These are phyloP conservation scores for Pseudonitzschia multistriata DNA, from an alignment of 108 stramenopile species.

Conservation along the genomic window DNA sequence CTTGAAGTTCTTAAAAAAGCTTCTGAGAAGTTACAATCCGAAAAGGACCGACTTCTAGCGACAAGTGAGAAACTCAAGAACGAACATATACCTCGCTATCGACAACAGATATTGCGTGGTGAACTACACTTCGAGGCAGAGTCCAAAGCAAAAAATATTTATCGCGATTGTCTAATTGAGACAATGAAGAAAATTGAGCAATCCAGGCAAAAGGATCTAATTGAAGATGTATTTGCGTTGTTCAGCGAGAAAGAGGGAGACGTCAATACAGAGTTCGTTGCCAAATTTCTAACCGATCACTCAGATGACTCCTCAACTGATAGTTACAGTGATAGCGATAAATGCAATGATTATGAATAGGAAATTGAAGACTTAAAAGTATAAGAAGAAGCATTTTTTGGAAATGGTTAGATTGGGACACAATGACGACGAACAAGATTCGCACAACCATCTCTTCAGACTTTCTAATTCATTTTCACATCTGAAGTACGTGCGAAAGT, in stretches of 20 bases:
- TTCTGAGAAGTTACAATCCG: constrained; percentile 24
- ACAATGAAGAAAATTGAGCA: constrained; percentile 16
- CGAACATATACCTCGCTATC: constrained; percentile 29
- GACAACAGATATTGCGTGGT: constrained; percentile 23
- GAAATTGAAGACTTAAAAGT: background rate
- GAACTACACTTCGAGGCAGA: constrained; percentile 19
- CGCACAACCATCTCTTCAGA: too few species aligned
- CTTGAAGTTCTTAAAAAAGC: constrained; percentile 12
- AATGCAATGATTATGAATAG: background rate
- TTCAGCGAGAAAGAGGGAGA: constrained; percentile 22
- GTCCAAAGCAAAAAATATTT: constrained; percentile 21
- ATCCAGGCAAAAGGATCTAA: constrained; percentile 5
- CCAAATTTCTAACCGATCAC: constrained; percentile 11
- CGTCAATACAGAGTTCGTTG: constrained; percentile 31
- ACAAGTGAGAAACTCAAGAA: constrained; percentile 23
- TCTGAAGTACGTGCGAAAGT: too few species aligned
- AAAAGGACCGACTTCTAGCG: constrained; percentile 20
- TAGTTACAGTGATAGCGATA: constrained; percentile 1
- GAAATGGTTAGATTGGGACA: too few species aligned
- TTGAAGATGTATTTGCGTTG: constrained; percentile 17
- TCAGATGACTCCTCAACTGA: background rate
- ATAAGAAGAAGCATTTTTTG: too few species aligned
- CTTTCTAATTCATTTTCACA: too few species aligned
- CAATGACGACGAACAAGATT: too few species aligned
- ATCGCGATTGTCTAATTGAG: constrained; percentile 19